Evolutionary conservation across 495 filamentous ascomycete genomes (phyloP).

Genomic region (Tuber magnatum): DNA sequence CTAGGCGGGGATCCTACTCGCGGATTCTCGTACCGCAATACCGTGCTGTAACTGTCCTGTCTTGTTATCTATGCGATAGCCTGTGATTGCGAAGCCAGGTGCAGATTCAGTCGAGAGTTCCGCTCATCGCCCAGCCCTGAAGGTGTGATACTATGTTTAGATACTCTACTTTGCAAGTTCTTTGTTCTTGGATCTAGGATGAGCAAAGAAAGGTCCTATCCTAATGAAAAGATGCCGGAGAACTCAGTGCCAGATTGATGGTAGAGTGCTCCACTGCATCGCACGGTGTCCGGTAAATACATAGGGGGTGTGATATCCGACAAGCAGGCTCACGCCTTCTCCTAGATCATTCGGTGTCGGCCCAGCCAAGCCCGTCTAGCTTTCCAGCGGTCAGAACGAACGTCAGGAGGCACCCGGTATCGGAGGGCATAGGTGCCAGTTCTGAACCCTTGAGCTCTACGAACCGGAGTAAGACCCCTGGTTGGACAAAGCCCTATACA

Average conservation of each 20-base stretch:
- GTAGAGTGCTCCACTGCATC: not conserved
- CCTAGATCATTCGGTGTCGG: not conserved
- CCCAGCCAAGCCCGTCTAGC: not conserved
- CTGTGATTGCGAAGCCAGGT: not conserved
- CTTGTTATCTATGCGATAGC: not conserved
- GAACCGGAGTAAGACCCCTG: not conserved
- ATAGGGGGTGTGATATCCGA: not conserved
- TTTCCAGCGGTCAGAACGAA: not conserved
- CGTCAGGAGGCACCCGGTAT: not conserved
- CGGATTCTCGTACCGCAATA: conserved; percentile 3
- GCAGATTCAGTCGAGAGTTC: not conserved
- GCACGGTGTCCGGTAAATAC: not conserved
- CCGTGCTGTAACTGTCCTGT: conserved; percentile 6
- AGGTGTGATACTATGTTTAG: not conserved
- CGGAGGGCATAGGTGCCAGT: not conserved
- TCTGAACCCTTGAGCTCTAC: not conserved
- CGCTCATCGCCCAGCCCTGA: not conserved
- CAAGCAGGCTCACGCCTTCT: not conserved
- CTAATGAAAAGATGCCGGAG: not conserved
- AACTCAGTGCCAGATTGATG: not conserved
- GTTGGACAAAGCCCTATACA: not conserved
- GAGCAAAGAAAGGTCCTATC: not conserved
- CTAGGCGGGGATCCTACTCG: not conserved
- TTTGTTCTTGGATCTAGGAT: not conserved
- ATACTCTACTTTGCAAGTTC: not conserved